Conservation (phyloP, 805 yeast genomes). For the Wickerhamiella lipophila region DNA sequence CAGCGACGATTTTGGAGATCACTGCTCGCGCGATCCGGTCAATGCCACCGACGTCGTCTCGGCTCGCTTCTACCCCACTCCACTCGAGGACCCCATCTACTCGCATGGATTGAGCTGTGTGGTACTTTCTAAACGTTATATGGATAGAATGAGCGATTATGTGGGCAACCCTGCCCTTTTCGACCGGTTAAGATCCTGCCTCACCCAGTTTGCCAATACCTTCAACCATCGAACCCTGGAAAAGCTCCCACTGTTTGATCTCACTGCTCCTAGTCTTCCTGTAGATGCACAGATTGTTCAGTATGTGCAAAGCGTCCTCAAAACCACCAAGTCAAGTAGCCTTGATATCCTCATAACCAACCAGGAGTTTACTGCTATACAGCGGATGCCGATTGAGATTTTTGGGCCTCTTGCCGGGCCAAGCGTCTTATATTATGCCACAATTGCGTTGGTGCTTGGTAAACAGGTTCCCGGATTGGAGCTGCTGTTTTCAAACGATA, state of each 20-base stretch:
- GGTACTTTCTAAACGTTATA: neutral
- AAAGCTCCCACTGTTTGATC: neutral
- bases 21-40: slow-evolving; percentile 7
- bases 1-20: slow-evolving; percentile 7
- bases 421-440: neutral
- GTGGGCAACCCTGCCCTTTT: slow-evolving; percentile 9
- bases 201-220: neutral
- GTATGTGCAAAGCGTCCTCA: neutral
- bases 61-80: neutral
- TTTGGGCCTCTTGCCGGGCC: slow-evolving; percentile 4
- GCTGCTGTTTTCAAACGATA: neutral
- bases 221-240: slow-evolving; percentile 4
- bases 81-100: neutral
- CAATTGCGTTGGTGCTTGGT: neutral
- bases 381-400: neutral
- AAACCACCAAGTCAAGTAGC: neutral
- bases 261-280: neutral
- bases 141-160: slow-evolving; percentile 10
- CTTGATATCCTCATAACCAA: neutral
- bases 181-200: neutral
- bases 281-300: neutral
- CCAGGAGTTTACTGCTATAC: slow-evolving; percentile 1
- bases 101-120: slow-evolving; percentile 3
- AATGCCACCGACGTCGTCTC: slow-evolving; percentile 6
- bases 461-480: neutral